Percentiles rank a stretch among this genome's conserved stretches.
Evolutionary conservation across 805 yeast genomes (phyloP).

Genomic region (Peterozyma xylosa): DNA sequence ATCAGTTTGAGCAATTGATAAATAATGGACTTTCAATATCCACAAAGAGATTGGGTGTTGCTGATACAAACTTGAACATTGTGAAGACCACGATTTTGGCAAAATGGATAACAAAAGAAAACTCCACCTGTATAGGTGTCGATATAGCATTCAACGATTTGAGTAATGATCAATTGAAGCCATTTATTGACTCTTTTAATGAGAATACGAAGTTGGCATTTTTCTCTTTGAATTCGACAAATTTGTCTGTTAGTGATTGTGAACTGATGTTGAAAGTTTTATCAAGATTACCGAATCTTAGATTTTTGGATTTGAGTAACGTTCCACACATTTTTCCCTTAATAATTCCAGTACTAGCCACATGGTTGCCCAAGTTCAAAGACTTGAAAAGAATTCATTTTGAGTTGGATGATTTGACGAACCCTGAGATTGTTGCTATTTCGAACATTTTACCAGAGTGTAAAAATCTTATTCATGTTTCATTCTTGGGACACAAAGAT

Average conservation of each 20-base stretch:
- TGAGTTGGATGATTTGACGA: slow-evolving; percentile 42
- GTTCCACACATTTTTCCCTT: slow-evolving; percentile 45
- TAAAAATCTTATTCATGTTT: slow-evolving; percentile 42
- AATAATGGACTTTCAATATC: slow-evolving; percentile 29
- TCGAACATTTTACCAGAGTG: slow-evolving; percentile 40
- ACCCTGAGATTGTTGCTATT: slow-evolving; percentile 39
- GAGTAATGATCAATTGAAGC: slow-evolving; percentile 35
- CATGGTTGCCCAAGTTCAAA: slow-evolving; percentile 35
- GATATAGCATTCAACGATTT: slow-evolving; percentile 51
- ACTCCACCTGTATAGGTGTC: slow-evolving; percentile 43
- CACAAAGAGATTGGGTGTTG: slow-evolving; percentile 47
- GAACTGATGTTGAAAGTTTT: slow-evolving; percentile 30
- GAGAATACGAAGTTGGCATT: slow-evolving; percentile 32
- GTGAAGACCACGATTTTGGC: slow-evolving; percentile 34
- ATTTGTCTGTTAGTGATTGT: slow-evolving; percentile 29
- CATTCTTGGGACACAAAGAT: slow-evolving; percentile 43
- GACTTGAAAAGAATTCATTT: slow-evolving; percentile 44
- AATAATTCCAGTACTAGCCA: slow-evolving; percentile 34
- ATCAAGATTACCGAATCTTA: slow-evolving; percentile 28
- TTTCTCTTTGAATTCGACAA: slow-evolving; percentile 46
- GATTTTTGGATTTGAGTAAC: slow-evolving; percentile 47
- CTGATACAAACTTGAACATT: slow-evolving; percentile 38
- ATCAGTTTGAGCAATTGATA: slow-evolving; percentile 31
- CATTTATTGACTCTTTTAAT: slow-evolving; percentile 34
- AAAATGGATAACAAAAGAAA: slow-evolving; percentile 36